A percentile compares a stretch with the other conserved stretches of the same genome.
phyloP scores from a whole-genome alignment of 306 rosid genomes.

The Arachis stenosperma region DNA sequence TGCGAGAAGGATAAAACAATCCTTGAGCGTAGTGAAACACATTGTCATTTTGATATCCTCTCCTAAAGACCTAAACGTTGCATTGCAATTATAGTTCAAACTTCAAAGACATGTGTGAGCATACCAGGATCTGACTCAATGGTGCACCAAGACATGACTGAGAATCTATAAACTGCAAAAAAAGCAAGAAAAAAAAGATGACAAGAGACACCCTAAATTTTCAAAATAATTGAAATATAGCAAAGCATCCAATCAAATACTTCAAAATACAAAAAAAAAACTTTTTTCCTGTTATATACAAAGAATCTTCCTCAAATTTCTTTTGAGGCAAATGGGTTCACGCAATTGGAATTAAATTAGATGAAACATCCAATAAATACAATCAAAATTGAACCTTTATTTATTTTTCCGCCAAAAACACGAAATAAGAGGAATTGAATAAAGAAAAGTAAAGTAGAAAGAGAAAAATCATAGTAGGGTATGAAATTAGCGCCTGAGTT shows the following conservation, averaged over 20 bases:
- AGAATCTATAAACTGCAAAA: slow-evolving; percentile 42
- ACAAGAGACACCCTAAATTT: background rate
- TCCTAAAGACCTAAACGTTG: no score
- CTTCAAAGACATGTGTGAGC: background rate
- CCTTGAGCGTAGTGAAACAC: no score
- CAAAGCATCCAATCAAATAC: background rate
- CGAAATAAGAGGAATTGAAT: background rate
- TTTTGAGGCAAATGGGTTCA: background rate
- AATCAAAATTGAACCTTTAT: background rate
- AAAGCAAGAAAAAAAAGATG: no score
- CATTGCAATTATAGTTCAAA: no score
- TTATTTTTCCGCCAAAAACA: no score
- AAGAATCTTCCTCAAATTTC: background rate
- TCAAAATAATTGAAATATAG: background rate
- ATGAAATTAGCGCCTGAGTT: background rate
- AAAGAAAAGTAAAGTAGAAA: background rate
- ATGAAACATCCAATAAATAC: background rate
- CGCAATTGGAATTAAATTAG: background rate
- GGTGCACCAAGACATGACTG: slow-evolving; percentile 84
- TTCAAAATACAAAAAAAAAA: background rate
- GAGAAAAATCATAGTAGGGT: background rate
- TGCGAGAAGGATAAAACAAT: no score
- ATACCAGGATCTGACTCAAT: slow-evolving; percentile 86
- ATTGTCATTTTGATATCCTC: no score
- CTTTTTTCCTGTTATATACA: background rate